These are phyloP conservation scores for Cryptococcus sp. DNA, from an alignment of 1,284 basidiomycete genomes.

Conservation along the genomic window DNA sequence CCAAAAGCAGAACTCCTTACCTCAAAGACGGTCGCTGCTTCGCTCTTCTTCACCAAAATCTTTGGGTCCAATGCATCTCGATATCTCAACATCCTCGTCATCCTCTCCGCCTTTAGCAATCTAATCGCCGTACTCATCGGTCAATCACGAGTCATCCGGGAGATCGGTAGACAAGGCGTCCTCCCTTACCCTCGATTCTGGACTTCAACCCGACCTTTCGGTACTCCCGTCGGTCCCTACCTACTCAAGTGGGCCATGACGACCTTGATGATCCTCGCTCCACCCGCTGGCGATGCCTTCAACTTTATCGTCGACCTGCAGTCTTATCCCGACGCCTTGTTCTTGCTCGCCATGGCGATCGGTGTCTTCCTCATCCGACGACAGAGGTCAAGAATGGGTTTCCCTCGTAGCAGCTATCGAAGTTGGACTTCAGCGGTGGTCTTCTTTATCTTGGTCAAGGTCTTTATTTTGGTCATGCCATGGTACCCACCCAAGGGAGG, in stretches of 20 bases:
- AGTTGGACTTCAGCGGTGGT: slow-evolving; percentile 47
- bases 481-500: slow-evolving; percentile 46
- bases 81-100: slow-evolving; percentile 35
- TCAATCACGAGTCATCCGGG: slow-evolving; percentile 48
- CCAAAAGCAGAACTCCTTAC: slow-evolving; percentile 36
- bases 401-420: slow-evolving; percentile 45
- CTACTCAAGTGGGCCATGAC: slow-evolving; percentile 52
- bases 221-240: slow-evolving; percentile 47
- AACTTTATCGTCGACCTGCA: slow-evolving; percentile 45
- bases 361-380: slow-evolving; percentile 50
- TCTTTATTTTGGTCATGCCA: slow-evolving; percentile 52
- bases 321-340: slow-evolving; percentile 49
- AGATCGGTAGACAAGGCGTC: slow-evolving; percentile 39
- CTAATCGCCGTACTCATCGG: slow-evolving; percentile 38
- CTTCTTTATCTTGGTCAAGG: slow-evolving; percentile 46
- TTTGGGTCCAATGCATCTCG: slow-evolving; percentile 42
- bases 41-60: slow-evolving; percentile 41
- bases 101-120: slow-evolving; percentile 42
- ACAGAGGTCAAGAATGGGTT: slow-evolving; percentile 41
- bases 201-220: slow-evolving; percentile 36
- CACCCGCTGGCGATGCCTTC: slow-evolving; percentile 56
- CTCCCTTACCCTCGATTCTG: slow-evolving; percentile 42
- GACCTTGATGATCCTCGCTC: slow-evolving; percentile 54
- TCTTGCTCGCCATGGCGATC: slow-evolving; percentile 46
- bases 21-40: slow-evolving; percentile 39